Base-by-base conservation (phyloP, 495 filamentous ascomycete species). In the Paragyromitra xinjiangensis region DNA sequence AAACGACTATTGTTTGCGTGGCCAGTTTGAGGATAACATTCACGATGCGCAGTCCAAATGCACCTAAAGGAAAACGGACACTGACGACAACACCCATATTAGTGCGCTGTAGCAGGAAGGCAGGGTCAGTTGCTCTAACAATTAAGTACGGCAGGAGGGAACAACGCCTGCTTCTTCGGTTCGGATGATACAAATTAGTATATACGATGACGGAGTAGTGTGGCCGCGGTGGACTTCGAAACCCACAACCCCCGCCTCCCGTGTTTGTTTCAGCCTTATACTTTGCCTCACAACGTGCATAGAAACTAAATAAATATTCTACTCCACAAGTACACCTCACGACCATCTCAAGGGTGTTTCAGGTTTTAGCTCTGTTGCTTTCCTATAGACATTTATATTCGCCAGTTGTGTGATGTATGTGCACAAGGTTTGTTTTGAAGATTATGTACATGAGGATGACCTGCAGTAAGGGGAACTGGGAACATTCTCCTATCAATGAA, bases 201-300 rank as follows among this genome's bases (percentile, higher is more conserved):
- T 58, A 51, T 19, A 56, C 45, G 42, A 64, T 58, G 66, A 70
- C 66, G 65, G 58, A n/a, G 50, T 12, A 68, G 44, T 24, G 53
- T 9, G 26, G 58, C 42, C 24, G 69, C 55, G 24, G 42, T 29
- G 69, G 48, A 75, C 58, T 77, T 73, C 74, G 73, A 76, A 76
- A 76, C 73, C 50, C n/a, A 58, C 24, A 58, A 76, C 73, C 72
- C 48, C 71, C 75, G 63, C 71, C 62, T 78, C 71, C 76, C 77
- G 59, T 79, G 65, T 55, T 61, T 79, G 77, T 79, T 79, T 79
- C 77, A 79, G 77, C 77, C 77, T 79, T 79, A 79, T 48, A 51
- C 67, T 79, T 72, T 78, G 58, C 59, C 44, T 71, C 51, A 71
- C 69, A 39, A 77, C 72, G 58, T 78, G 67, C 74, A 78, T 55